Percentiles rank a stretch among this genome's conserved stretches.
Conservation (phyloP, 352 stramenopile genomes). For the Phytophthora europaea region DNA sequence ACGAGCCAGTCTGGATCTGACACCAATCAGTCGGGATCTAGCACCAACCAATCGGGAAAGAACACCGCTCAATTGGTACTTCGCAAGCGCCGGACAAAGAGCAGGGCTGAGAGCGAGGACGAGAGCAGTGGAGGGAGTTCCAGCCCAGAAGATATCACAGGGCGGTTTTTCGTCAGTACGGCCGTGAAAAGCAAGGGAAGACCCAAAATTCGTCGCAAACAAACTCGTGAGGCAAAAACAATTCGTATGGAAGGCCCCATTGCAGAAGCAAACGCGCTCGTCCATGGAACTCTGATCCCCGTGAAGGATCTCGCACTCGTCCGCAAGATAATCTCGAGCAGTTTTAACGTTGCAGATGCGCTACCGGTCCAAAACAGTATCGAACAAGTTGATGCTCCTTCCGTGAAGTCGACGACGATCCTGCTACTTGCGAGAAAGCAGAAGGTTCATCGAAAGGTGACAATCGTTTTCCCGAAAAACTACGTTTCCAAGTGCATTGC, state of each 20-base stretch:
- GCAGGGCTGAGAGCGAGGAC: too few species aligned
- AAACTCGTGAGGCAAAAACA: neutral
- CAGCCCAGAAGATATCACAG: too few species aligned
- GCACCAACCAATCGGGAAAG: too few species aligned
- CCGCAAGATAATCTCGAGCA: neutral
- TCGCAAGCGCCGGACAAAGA: too few species aligned
- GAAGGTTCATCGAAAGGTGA: conserved; percentile 1
- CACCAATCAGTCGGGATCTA: too few species aligned
- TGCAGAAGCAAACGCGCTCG: neutral
- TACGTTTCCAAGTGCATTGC: conserved; percentile 3
- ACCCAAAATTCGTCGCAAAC: conserved; percentile 1
- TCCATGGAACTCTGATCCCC: conserved; percentile 8
- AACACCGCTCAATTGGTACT: too few species aligned
- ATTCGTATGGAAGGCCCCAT: neutral
- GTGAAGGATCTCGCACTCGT: conserved; percentile 12
- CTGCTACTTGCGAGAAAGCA: neutral
- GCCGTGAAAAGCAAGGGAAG: neutral
- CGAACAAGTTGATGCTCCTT: neutral
- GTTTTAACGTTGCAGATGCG: conserved; percentile 2
- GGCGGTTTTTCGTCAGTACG: too few species aligned
- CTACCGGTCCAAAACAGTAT: neutral
- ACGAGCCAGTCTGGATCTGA: too few species aligned
- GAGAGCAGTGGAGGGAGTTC: too few species aligned
- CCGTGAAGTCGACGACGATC: conserved; percentile 5
- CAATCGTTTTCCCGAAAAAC: conserved; percentile 4